Percentiles rank a stretch among this genome's conserved stretches.
phyloP scores from a whole-genome alignment of 352 stramenopile species.

The Globisporangium cederbergense region DNA sequence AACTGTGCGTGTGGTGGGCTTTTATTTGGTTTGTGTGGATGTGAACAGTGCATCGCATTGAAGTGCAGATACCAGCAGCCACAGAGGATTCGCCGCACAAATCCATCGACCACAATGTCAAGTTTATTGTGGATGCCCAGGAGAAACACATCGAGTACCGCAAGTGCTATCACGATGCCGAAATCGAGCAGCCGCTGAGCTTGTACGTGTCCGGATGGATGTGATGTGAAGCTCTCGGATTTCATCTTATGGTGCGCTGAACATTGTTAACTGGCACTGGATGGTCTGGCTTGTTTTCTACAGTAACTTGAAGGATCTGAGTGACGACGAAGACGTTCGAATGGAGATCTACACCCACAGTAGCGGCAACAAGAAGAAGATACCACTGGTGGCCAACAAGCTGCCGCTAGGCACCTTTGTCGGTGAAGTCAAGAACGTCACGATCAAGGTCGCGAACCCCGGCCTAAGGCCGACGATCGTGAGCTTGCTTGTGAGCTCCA shows the following conservation, averaged over 20 bases:
- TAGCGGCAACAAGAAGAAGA: constrained; percentile 23
- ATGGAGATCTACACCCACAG: constrained; percentile 44
- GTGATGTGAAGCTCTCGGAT: background rate
- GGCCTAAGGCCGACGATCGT: background rate
- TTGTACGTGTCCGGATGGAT: constrained; percentile 15
- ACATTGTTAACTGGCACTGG: constrained; percentile 2
- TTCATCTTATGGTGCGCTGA: background rate
- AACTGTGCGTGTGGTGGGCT: background rate
- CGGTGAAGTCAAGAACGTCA: constrained; percentile 37
- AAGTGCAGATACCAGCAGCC: constrained; percentile 6
- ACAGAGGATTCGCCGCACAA: constrained; percentile 5
- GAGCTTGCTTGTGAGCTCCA: constrained; percentile 8
- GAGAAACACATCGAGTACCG: constrained; percentile 17
- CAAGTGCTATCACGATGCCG: constrained; percentile 10
- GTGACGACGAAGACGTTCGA: constrained; percentile 26
- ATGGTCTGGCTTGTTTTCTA: background rate
- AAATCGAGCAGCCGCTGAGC: constrained; percentile 16
- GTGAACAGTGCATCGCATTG: constrained; percentile 19
- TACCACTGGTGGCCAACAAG: constrained; percentile 36
- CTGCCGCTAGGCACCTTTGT: constrained; percentile 30
- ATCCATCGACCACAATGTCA: constrained; percentile 13
- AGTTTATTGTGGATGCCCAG: constrained; percentile 12
- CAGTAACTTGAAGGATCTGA: constrained; percentile 35
- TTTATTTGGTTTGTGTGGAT: background rate
- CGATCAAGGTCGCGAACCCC: constrained; percentile 19